Percentiles rank a stretch among this genome's conserved stretches.
Conservation (phyloP, 2,329 filamentous ascomycete species). For the Pestalotiopsis sp. region DNA sequence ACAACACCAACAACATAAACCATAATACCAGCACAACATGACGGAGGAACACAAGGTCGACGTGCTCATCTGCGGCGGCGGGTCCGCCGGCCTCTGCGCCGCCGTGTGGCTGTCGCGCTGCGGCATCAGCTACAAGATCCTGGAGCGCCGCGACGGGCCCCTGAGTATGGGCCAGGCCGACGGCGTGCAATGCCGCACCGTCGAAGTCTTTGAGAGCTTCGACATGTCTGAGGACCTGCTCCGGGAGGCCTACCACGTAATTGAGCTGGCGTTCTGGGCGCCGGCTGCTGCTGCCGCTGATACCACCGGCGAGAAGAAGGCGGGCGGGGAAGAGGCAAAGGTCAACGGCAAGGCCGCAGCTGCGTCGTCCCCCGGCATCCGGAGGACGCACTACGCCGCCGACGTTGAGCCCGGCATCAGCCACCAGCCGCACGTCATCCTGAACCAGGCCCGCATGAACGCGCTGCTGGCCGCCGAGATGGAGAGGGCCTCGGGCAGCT, state of each 20-base stretch:
- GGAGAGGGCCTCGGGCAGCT: constrained; percentile 37
- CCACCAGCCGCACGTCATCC: constrained; percentile 58
- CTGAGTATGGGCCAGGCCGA: constrained; percentile 65
- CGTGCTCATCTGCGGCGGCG: constrained; percentile 63
- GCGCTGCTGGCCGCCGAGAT: constrained; percentile 57
- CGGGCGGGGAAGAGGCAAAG: not conserved
- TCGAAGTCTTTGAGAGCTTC: constrained; percentile 65
- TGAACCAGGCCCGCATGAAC: constrained; percentile 60
- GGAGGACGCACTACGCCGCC: constrained; percentile 48
- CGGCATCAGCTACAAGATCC: constrained; percentile 57
- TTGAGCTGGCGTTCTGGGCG: constrained; percentile 62
- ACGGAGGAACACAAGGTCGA: constrained; percentile 34
- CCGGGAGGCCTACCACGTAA: constrained; percentile 59
- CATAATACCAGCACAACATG: constrained; percentile 10
- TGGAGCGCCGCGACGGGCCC: constrained; percentile 59
- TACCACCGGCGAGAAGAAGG: not conserved
- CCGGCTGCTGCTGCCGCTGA: constrained; percentile 26
- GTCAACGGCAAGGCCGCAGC: constrained; percentile 18
- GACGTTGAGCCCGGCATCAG: constrained; percentile 58
- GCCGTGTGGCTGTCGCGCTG: constrained; percentile 63
- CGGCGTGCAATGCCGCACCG: constrained; percentile 62
- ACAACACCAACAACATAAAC: not conserved
- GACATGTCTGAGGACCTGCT: constrained; percentile 57
- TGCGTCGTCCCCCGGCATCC: constrained; percentile 39
- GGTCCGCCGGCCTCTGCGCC: constrained; percentile 64